Evolutionary conservation across 2,329 filamentous ascomycete genomes (phyloP), one percentile per base, ranked within the genome.

Genomic region (Calonectria leucothoes): DNA sequence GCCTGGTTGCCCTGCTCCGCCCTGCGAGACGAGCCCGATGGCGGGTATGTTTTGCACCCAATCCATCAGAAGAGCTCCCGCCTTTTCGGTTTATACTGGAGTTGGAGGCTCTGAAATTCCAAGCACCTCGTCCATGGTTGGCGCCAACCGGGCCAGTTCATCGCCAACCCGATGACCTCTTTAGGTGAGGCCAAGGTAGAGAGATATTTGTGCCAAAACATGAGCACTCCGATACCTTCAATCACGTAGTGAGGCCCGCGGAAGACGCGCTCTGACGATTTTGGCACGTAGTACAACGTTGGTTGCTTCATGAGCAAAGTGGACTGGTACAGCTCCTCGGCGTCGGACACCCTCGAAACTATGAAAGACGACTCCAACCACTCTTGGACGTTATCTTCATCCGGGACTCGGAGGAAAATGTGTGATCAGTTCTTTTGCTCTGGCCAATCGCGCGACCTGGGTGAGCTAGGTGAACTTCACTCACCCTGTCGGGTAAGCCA

Each of bases 141-240:
- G 72, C 29, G 65, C 69, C 4, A 69, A 59, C 42, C 72, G 57
- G 37, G 57, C 37, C 20, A 45, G 39, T 37, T 74, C 72, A 25
- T 71, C 64, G 6, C 64, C 57, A 48, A 74, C 69, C 12, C 10
- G 20, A 74, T 61, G 37, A 59, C 20, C 27, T 57, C 49, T 17
- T 31, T 33, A 4, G 57, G 72, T 7, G 63, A 68, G 7, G 35
- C 48, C 15, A 79, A 70, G 2, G 76, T 76, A 33, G 57, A 65
- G 8, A 81, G 71, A 52, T 72, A 78, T 64, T 64, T 74, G 49
- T 80, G 64, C 77, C 76, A 79, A 42, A 81, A 78, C 6, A 76
- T 39, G 33, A 79, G n/a, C 1, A 76, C 23, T 27, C 77, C 77
- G 1, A 37, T 76, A 11, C 79, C 78, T 35, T 81, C 78, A 14